Conservation (phyloP, 2,329 filamentous ascomycete genomes). For the Trichoderma atroviride region DNA sequence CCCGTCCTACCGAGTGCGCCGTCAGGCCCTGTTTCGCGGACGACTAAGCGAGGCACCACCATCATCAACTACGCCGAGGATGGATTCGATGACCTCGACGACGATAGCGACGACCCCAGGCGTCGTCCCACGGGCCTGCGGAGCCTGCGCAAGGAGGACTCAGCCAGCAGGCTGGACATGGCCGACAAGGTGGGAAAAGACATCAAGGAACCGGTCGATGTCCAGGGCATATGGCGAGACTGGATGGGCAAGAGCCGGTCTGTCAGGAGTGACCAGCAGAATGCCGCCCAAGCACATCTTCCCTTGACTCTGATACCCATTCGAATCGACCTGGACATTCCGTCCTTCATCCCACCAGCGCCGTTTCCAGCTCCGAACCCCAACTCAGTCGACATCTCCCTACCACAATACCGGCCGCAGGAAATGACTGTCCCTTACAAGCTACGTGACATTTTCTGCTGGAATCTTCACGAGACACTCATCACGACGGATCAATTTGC, state of each 20-base stretch:
- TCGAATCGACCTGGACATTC: conserved; percentile 91
- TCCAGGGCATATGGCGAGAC: conserved; percentile 91
- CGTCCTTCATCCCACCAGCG: conserved; percentile 69
- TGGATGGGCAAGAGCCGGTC: conserved; percentile 81
- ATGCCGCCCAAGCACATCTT: conserved; percentile 69
- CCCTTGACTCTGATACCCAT: conserved; percentile 93
- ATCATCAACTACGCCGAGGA: conserved; percentile 98
- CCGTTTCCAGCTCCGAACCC: conserved; percentile 67
- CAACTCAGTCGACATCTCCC: conserved; percentile 66
- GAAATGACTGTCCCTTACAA: conserved; percentile 83
- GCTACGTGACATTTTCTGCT: conserved; percentile 92
- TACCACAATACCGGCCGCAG: conserved; percentile 77
- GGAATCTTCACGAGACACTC: conserved; percentile 94
- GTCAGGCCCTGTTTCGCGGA: conserved; percentile 71
- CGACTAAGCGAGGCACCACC: conserved; percentile 95
- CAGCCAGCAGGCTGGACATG: conserved; percentile 61
- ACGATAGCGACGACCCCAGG: conserved; percentile 74
- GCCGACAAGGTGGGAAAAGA: conserved; percentile 84
- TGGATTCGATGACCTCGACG: conserved; percentile 78
- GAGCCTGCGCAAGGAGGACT: conserved; percentile 78
- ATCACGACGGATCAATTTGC: conserved; percentile 96
- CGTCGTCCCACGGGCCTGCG: conserved; percentile 82
- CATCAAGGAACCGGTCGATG: conserved; percentile 72
- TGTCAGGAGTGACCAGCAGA: conserved; percentile 61
- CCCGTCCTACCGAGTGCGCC: conserved; percentile 74